These are phyloP conservation scores for Zasmidium citrigriseum DNA, from an alignment of 2,329 filamentous ascomycete genomes.

Conservation along the genomic window DNA sequence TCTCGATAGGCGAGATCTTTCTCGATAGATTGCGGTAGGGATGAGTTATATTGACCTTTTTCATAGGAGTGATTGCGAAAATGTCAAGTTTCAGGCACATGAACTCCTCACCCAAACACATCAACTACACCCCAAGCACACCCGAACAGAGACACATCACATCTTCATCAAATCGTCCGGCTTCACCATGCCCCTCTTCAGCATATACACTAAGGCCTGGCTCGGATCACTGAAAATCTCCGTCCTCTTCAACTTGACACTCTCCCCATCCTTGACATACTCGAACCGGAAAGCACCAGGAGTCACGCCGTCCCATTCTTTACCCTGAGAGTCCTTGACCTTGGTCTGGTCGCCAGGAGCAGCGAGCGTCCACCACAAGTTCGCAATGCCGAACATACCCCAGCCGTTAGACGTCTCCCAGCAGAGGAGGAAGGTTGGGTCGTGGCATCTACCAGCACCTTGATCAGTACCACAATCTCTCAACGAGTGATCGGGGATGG, in stretches of 20 bases:
- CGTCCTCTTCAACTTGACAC: slow-evolving; percentile 15
- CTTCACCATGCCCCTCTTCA: slow-evolving; percentile 27
- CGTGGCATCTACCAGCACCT: slow-evolving; percentile 19
- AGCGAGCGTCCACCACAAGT: slow-evolving; percentile 22
- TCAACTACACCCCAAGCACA: not conserved
- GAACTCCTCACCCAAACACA: not conserved
- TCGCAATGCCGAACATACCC: slow-evolving; percentile 29
- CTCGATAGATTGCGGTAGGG: too few species aligned
- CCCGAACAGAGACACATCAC: not conserved
- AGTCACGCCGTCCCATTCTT: slow-evolving; percentile 30
- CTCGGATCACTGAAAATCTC: slow-evolving; percentile 24
- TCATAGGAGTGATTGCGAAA: too few species aligned
- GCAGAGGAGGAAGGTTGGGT: slow-evolving; percentile 18
- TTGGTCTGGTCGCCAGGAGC: slow-evolving; percentile 20
- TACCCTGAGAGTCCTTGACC: slow-evolving; percentile 20
- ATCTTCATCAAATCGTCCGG: slow-evolving; percentile 18
- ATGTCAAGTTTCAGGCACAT: too few species aligned
- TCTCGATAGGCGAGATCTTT: too few species aligned
- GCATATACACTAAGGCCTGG: slow-evolving; percentile 21
- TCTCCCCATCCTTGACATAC: slow-evolving; percentile 24
- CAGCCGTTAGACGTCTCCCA: slow-evolving; percentile 28
- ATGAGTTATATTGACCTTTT: too few species aligned
- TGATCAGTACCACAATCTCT: not conserved
- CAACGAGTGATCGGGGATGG: not conserved
- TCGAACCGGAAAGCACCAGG: slow-evolving; percentile 27